Percentiles rank a stretch among this genome's conserved stretches.
Evolutionary conservation across 306 rosid genomes (phyloP).

Genomic region (Lathyrus oleraceus): DNA sequence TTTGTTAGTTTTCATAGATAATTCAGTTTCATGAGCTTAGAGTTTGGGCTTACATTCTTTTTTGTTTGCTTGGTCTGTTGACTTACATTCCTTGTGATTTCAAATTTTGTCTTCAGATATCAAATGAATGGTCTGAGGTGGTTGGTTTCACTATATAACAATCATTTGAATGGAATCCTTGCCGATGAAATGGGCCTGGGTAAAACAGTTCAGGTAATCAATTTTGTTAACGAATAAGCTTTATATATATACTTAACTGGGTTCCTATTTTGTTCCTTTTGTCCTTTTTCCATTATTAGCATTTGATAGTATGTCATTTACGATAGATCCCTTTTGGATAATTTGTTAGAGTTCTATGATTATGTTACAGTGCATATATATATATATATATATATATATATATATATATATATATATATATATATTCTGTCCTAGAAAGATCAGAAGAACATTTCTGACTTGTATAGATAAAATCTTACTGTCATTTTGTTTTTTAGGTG

Average conservation of each 20-base stretch:
- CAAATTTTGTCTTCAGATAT: conserved; percentile 65
- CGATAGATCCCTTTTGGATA: not conserved
- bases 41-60: conserved; percentile 22
- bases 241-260: conserved; percentile 1
- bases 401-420: not conserved
- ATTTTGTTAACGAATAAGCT: conserved; percentile 19
- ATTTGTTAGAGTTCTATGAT: conserved; percentile 22
- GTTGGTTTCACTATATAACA: conserved; percentile 94
- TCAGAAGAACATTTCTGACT: conserved; percentile 12
- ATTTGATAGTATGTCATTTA: conserved; percentile 1
- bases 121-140: conserved; percentile 99
- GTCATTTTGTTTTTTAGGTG: conserved; percentile 55
- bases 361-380: conserved; percentile 6
- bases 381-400: not conserved
- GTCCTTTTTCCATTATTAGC: not conserved
- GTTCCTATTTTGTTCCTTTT: not conserved
- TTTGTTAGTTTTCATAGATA: conserved; percentile 9
- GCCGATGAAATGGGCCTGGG: conserved; percentile 99
- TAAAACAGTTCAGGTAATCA: conserved; percentile 92
- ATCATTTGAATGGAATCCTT: conserved; percentile 97
- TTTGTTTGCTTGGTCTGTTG: not conserved
- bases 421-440: conserved; percentile 16
- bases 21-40: conserved; percentile 24
- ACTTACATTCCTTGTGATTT: conserved; percentile 37
- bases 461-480: conserved; percentile 27